Percentiles rank a stretch among this genome's conserved stretches.
These are phyloP conservation scores for Mucor lusitanicus DNA, from an alignment of 371 early-diverging fungal genomes.

Conservation along the genomic window DNA sequence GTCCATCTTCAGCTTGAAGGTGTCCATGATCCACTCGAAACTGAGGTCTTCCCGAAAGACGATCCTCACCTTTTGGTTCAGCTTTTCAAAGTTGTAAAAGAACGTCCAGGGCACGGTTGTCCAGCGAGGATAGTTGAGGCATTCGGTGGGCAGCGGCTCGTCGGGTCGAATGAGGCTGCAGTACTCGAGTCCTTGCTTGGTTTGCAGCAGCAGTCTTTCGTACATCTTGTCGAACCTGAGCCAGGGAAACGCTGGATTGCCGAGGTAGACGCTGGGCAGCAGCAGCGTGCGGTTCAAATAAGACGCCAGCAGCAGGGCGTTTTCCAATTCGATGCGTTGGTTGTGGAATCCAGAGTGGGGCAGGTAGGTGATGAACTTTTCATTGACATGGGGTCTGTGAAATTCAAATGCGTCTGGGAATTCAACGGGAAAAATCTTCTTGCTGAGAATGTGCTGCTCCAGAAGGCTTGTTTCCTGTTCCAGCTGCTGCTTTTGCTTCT, in stretches of 20 bases:
- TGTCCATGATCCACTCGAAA: conserved; percentile 39
- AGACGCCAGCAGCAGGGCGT: conserved; percentile 56
- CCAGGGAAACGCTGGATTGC: conserved; percentile 63
- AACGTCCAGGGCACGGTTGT: conserved; percentile 62
- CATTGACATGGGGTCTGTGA: conserved; percentile 8
- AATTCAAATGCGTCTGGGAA: conserved; percentile 20
- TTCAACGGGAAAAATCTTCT: conserved; percentile 13
- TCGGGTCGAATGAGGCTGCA: conserved; percentile 39
- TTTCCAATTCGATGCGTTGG: conserved; percentile 62
- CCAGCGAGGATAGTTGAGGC: conserved; percentile 60
- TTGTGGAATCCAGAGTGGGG: conserved; percentile 71
- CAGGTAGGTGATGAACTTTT: conserved; percentile 57
- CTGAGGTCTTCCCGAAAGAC: conserved; percentile 42
- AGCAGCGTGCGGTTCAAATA: conserved; percentile 61
- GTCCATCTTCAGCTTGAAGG: conserved; percentile 7
- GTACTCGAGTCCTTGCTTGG: conserved; percentile 59
- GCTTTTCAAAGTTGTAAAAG: conserved; percentile 50
- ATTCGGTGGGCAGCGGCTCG: conserved; percentile 54
- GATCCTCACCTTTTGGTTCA: conserved; percentile 33
- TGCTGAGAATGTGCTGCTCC: not conserved
- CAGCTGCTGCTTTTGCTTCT: not conserved
- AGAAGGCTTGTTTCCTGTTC: not conserved
- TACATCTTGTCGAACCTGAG: conserved; percentile 53
- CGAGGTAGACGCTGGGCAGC: conserved; percentile 59
- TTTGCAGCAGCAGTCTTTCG: conserved; percentile 55